Percentiles rank a stretch among this genome's conserved stretches.
phyloP scores from a whole-genome alignment of 352 stramenopile genomes.

The Phytophthora meadii region DNA sequence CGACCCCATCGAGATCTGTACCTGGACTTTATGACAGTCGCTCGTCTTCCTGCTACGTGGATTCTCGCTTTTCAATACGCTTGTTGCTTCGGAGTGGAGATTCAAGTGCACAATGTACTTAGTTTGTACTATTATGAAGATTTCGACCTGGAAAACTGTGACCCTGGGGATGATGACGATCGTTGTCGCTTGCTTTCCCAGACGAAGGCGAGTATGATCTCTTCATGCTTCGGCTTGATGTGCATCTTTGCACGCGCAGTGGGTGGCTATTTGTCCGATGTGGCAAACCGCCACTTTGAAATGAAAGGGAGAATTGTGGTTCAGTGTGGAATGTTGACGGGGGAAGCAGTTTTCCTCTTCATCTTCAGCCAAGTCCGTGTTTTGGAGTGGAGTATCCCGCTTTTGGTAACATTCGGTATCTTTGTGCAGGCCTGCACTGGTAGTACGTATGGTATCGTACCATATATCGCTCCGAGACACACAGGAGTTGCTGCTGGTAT shows the following conservation, averaged over 20 bases:
- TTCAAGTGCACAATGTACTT: slow-evolving; percentile 95
- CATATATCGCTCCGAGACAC: slow-evolving; percentile 47
- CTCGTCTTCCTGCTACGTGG: slow-evolving; percentile 74
- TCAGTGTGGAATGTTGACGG: slow-evolving; percentile 76
- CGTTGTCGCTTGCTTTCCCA: slow-evolving; percentile 36
- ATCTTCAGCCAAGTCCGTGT: slow-evolving; percentile 74
- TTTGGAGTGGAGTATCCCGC: slow-evolving; percentile 63
- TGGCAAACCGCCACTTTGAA: slow-evolving; percentile 68
- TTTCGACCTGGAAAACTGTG: slow-evolving; percentile 68
- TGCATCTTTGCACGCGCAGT: slow-evolving; percentile 91
- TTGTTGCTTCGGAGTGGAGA: slow-evolving; percentile 93
- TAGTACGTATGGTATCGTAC: slow-evolving; percentile 67
- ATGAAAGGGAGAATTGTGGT: slow-evolving; percentile 88
- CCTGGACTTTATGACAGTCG: slow-evolving; percentile 47
- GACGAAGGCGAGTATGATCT: slow-evolving; percentile 66
- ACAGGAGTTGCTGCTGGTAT: slow-evolving; percentile 54
- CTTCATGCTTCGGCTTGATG: slow-evolving; percentile 94
- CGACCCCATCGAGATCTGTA: slow-evolving; percentile 17
- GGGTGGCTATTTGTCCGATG: slow-evolving; percentile 86
- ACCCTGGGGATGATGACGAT: slow-evolving; percentile 16
- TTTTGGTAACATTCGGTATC: slow-evolving; percentile 88
- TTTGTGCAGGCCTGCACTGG: slow-evolving; percentile 68
- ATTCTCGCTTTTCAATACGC: slow-evolving; percentile 49
- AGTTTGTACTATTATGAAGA: slow-evolving; percentile 91
- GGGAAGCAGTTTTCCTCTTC: slow-evolving; percentile 85